A percentile compares a stretch with the other conserved stretches of the same genome.
These are phyloP conservation scores for Chytriomyces sp. DNA, from an alignment of 192 early-diverging fungal genomes.

Conservation along the genomic window DNA sequence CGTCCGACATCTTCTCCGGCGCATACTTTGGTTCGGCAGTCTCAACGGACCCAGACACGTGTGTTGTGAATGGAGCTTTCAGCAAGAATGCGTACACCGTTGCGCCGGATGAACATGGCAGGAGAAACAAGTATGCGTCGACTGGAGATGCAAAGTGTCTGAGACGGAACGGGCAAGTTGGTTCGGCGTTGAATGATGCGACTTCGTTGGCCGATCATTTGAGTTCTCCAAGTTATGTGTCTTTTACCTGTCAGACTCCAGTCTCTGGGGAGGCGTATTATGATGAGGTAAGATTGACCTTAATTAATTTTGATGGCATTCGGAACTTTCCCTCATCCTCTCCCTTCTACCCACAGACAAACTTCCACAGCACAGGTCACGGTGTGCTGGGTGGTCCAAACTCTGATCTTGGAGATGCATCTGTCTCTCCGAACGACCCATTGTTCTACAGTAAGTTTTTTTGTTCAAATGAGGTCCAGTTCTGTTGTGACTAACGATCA, in stretches of 20 bases:
- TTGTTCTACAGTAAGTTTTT: background rate
- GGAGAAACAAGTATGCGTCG: background rate
- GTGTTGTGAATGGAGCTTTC: conserved; percentile 13
- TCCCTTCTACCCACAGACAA: background rate
- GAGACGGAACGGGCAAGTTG: conserved; percentile 1
- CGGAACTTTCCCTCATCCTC: too few species aligned
- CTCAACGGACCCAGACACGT: background rate
- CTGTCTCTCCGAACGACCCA: conserved; percentile 13
- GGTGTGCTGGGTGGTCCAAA: conserved; percentile 1
- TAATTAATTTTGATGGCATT: too few species aligned
- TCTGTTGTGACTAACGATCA: background rate
- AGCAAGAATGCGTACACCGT: background rate
- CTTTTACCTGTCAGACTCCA: background rate
- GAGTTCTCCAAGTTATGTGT: background rate
- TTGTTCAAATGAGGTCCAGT: too few species aligned
- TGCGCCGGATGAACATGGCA: conserved; percentile 5
- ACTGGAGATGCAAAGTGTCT: background rate
- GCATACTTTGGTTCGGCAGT: background rate
- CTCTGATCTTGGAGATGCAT: background rate
- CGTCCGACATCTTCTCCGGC: background rate
- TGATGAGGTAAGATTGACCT: background rate
- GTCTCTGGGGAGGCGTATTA: background rate
- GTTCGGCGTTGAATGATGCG: conserved; percentile 3
- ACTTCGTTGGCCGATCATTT: background rate
- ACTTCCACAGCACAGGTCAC: background rate